These are phyloP conservation scores for Viola pubescens DNA, from an alignment of 441 rosid species.

Conservation along the genomic window DNA sequence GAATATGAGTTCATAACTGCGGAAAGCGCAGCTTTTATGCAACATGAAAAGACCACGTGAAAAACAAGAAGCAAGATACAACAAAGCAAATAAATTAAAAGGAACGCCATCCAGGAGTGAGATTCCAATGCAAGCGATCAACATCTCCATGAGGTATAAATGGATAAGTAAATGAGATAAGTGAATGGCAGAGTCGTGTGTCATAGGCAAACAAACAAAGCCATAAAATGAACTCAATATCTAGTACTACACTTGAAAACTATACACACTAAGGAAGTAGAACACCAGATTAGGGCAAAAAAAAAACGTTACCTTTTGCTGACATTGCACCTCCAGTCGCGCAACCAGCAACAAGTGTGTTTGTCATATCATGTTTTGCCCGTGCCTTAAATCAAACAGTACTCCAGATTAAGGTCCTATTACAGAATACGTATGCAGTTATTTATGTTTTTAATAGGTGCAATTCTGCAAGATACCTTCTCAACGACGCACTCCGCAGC, in stretches of 20 bases:
- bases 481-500: slow-evolving; percentile 86
- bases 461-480: slow-evolving; percentile 45
- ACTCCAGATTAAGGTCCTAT: not conserved
- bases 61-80: too few relatives aligned
- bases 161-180: too few relatives aligned
- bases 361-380: slow-evolving; percentile 77
- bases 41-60: too few relatives aligned
- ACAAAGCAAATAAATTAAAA: too few relatives aligned
- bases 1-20: too few relatives aligned
- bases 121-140: too few relatives aligned
- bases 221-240: not conserved
- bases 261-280: not conserved
- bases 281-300: not conserved
- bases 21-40: too few relatives aligned
- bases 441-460: not conserved
- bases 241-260: not conserved
- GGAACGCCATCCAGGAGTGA: too few relatives aligned
- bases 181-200: too few relatives aligned
- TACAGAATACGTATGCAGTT: not conserved
- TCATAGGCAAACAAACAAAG: too few relatives aligned
- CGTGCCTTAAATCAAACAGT: slow-evolving; percentile 46
- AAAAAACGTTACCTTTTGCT: slow-evolving; percentile 32
- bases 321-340: slow-evolving; percentile 84
- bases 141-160: too few relatives aligned
- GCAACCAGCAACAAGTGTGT: slow-evolving; percentile 82